Base-by-base conservation (phyloP, 768 basidiomycete genomes). In the Daedaleopsis nitida region DNA sequence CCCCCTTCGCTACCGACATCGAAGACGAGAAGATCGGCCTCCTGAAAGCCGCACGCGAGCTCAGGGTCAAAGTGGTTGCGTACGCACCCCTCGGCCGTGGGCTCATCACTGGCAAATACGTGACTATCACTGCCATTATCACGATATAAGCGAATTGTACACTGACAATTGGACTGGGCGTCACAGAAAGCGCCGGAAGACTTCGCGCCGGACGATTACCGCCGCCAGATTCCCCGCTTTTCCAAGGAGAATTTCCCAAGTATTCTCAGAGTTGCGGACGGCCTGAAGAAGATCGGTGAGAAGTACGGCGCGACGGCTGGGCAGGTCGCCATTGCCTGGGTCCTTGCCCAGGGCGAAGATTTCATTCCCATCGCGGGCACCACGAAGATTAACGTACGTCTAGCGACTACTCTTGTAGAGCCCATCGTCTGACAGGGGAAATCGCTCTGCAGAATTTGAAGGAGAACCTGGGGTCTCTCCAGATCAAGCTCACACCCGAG, bases 61-160 rank as follows among this genome's bases (percentile, higher is more conserved):
- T 81, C 13, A 80, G 81, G 4, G 71, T 82, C 17, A 68, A 75
- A 2, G 73, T 83, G 52, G 74, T 85, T 19, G 79, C 79, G 2
- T 83, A 83, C 63, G 75, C 77, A 17, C 73, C 76, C 1, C 64
- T 74, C 42, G 73, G 73, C 5, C 68, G 72, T 14, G 72, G 74
- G 2, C 51, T 76, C 4, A 57, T 74, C 35, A 71, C 70, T 4
- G 73, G 73, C 5, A 45, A 62, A 54, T 70, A 66, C 51, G 69
- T 70, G 45, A 35, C 11, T n/a, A n/a, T 14, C 37, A 38, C 37
- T 38, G 37, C 16, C 17, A n/a, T 37, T 4, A 37, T 48, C 10
- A 38, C 8, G 4, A 3, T 53, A 21, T 16, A 11, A 9, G 5
- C 44, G 23, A 17, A 54, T 35, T 17, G 10, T 17, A n/a, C 17